Base-by-base conservation (phyloP, 805 yeast species). In the Vanderwaltozyma polyspora region DNA sequence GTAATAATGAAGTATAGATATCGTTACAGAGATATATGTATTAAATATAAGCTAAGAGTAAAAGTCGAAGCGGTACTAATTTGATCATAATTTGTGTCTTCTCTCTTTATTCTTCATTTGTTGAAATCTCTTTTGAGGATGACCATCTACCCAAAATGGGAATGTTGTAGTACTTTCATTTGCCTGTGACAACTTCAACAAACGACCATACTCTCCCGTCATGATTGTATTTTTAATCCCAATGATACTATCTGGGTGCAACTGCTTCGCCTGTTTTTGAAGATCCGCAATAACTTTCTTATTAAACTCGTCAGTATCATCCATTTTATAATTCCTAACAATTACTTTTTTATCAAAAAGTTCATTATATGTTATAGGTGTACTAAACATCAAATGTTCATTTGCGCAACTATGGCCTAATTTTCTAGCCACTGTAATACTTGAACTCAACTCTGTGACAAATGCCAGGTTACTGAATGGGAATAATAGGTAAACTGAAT, bases 391-490 rank as follows among this genome's bases (percentile, higher is more conserved):
- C 30, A 85, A 60, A 5, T 84, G 84, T 57, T 84, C 91, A 33
- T 78, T 67, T 4, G 91, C 76, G 39, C 66, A 68, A 39, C 83
- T 73, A 60, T 79, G 63, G 2, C 95, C 95, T 36, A 85, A 62
- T 48, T 91, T 69, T 42, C 67, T 57, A 25, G 78, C 72, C 34
- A 85, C 64, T 4, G 87, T 72, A 3, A 75, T 72, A 18, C 84
- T 74, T 2, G 81, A 59, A 6, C 77, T 81, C 31, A 91, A 91
- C 57, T 85, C 95, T 34, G 80, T 73, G 4, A 80, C 86, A 47
- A 85, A 70, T 3, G 94, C 93, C 45, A 85, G 66, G 48, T 78
- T 78, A 30, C 86, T 74, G 57, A 85, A 85, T 6, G 95, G 95
- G 13, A 78, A 69, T 50, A 78, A 66, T 43, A 84, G 51, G 39